A percentile compares a stretch with the other conserved stretches of the same genome.
Conservation (phyloP, 1,139 yeast species). For the Pichia terricola region DNA sequence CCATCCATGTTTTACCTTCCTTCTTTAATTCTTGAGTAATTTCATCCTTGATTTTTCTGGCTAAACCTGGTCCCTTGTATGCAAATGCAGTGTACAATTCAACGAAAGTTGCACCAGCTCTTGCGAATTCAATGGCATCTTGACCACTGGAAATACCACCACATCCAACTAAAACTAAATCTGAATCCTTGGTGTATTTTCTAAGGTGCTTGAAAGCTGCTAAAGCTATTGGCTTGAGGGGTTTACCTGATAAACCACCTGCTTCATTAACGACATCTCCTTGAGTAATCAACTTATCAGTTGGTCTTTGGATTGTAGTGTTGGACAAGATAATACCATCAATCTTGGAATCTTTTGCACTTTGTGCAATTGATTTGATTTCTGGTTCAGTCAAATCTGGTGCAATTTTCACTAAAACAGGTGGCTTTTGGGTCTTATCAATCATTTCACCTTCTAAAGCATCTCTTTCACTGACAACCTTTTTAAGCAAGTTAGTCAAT, state of each 20-base stretch:
- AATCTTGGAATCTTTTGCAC: constrained; percentile 67
- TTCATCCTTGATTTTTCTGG: constrained; percentile 70
- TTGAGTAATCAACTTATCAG: constrained; percentile 37
- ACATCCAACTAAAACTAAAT: constrained; percentile 77
- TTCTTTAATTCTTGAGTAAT: constrained; percentile 53
- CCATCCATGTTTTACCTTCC: constrained; percentile 79
- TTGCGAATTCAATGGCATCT: constrained; percentile 86
- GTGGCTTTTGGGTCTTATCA: constrained; percentile 41
- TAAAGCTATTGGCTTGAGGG: constrained; percentile 75
- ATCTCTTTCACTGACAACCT: constrained; percentile 57
- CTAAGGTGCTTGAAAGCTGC: constrained; percentile 62
- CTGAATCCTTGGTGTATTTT: constrained; percentile 63
- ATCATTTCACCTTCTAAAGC: constrained; percentile 31
- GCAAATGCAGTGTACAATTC: constrained; percentile 87
- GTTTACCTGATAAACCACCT: constrained; percentile 90
- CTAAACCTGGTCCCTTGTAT: constrained; percentile 85
- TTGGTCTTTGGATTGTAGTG: constrained; percentile 80
- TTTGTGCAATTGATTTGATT: constrained; percentile 70
- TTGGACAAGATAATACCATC: constrained; percentile 92
- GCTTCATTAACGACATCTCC: constrained; percentile 42
- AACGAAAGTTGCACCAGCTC: constrained; percentile 85
- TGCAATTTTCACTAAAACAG: constrained; percentile 82
- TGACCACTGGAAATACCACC: constrained; percentile 84
- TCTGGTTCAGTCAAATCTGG: constrained; percentile 85
- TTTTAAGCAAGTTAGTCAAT: constrained; percentile 52